Evolutionary conservation across 2,329 filamentous ascomycete species (phyloP).

Genomic region (Arthrobotrys megalospora): DNA sequence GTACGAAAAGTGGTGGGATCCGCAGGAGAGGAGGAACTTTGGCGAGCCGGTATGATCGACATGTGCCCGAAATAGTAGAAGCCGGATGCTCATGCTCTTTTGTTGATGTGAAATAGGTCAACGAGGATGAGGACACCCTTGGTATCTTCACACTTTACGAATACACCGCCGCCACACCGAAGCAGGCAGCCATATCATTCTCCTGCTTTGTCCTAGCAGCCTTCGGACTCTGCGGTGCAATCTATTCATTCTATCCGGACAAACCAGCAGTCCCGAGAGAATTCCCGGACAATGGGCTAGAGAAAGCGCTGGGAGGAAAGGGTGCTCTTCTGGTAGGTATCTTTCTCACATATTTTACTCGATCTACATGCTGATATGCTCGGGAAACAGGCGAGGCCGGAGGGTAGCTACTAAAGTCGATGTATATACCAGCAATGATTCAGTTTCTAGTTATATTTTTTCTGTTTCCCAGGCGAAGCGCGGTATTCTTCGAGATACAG

Average conservation of each 20-base stretch:
- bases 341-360: conserved; percentile 62
- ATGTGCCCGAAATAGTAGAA: not conserved
- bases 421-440: not conserved
- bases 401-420: conserved; percentile 44
- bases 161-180: conserved; percentile 81
- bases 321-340: conserved; percentile 46
- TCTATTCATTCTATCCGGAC: conserved; percentile 81
- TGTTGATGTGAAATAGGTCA: conserved; percentile 70
- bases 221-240: conserved; percentile 76
- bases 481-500: conserved; percentile 7
- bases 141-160: conserved; percentile 90
- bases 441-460: conserved; percentile 1
- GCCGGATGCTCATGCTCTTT: not conserved
- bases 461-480: not conserved
- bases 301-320: conserved; percentile 81
- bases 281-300: conserved; percentile 78
- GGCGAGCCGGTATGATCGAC: conserved; percentile 78
- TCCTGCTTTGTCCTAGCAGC: conserved; percentile 77
- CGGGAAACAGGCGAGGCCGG: conserved; percentile 43
- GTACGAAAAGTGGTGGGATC: conserved; percentile 95
- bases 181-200: conserved; percentile 79
- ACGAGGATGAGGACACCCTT: conserved; percentile 95
- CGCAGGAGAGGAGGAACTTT: conserved; percentile 96
- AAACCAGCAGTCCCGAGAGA: conserved; percentile 78
- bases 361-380: not conserved